Percentiles rank a stretch among this genome's conserved stretches.
phyloP scores from a whole-genome alignment of 768 basidiomycete genomes.

The Cystofilobasidium macerans region DNA sequence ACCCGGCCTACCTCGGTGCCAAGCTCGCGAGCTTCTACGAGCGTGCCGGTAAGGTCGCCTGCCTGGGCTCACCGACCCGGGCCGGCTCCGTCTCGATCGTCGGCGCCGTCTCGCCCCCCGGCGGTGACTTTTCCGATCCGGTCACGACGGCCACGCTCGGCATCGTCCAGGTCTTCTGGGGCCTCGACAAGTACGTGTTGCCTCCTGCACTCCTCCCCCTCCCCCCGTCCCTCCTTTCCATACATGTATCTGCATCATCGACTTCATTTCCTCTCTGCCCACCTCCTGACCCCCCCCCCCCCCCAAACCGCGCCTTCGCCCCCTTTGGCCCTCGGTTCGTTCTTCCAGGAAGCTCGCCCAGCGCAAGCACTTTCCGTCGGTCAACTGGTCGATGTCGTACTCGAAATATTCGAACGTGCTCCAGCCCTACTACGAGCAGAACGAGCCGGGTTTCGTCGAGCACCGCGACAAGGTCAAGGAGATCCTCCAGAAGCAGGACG shows the following conservation, averaged over 20 bases:
- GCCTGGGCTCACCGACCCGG: slow-evolving; percentile 75
- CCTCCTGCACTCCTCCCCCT: background rate
- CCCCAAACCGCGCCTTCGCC: too few species aligned
- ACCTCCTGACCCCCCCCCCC: background rate
- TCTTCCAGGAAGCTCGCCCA: slow-evolving; percentile 67
- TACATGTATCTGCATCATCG: background rate
- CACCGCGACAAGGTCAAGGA: slow-evolving; percentile 85
- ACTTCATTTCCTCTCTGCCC: background rate
- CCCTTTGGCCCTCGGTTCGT: too few species aligned
- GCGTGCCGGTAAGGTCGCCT: slow-evolving; percentile 89
- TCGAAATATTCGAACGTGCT: slow-evolving; percentile 95
- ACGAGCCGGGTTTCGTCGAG: slow-evolving; percentile 89
- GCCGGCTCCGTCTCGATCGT: slow-evolving; percentile 95
- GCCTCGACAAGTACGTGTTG: slow-evolving; percentile 64
- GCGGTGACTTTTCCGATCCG: slow-evolving; percentile 98
- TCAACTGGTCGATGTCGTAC: slow-evolving; percentile 99
- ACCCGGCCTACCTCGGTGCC: slow-evolving; percentile 91
- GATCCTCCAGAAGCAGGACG: slow-evolving; percentile 96
- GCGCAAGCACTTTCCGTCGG: slow-evolving; percentile 98
- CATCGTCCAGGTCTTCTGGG: slow-evolving; percentile 99
- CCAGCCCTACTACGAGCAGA: slow-evolving; percentile 80
- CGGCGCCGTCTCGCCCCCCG: slow-evolving; percentile 96
- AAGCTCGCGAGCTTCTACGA: slow-evolving; percentile 98
- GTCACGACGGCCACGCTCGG: slow-evolving; percentile 94
- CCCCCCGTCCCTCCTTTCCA: background rate